Conservation (phyloP, 2,329 filamentous ascomycete genomes). For the Thyridium curvatum region DNA sequence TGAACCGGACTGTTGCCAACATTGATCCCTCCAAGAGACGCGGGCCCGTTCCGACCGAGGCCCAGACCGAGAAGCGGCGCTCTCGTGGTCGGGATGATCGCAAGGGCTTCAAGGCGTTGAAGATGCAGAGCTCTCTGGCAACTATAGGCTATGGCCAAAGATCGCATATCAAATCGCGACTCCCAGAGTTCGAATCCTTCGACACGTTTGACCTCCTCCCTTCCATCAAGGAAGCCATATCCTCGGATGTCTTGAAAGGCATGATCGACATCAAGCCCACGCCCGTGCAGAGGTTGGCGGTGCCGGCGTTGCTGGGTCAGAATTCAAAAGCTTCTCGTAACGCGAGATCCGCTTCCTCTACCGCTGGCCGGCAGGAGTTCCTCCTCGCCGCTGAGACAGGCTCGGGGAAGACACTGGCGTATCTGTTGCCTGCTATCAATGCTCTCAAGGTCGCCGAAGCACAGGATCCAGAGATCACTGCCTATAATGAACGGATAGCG, state of each 20-base stretch:
- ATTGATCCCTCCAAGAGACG: slow-evolving; percentile 16
- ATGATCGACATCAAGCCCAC: slow-evolving; percentile 75
- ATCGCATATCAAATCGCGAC: slow-evolving; percentile 43
- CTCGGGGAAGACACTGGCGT: slow-evolving; percentile 93
- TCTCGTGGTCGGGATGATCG: slow-evolving; percentile 33
- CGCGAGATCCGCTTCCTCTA: slow-evolving; percentile 16
- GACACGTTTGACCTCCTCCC: slow-evolving; percentile 74
- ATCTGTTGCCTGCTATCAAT: slow-evolving; percentile 78
- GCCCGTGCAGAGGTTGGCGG: slow-evolving; percentile 81
- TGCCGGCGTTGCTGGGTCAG: slow-evolving; percentile 70
- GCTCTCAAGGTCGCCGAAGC: slow-evolving; percentile 73
- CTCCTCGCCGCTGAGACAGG: slow-evolving; percentile 93
- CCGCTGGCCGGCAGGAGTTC: slow-evolving; percentile 46
- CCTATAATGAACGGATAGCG: slow-evolving; percentile 48
- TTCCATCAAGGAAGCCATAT: slow-evolving; percentile 62
- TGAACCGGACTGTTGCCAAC: slow-evolving; percentile 47
- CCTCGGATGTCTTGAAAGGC: slow-evolving; percentile 66
- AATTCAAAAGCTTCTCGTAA: slow-evolving; percentile 21
- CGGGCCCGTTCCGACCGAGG: slow-evolving; percentile 8
- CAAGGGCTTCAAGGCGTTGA: slow-evolving; percentile 70
- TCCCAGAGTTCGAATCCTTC: slow-evolving; percentile 68
- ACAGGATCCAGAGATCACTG: slow-evolving; percentile 47
- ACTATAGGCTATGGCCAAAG: slow-evolving; percentile 70
- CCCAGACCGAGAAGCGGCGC: slow-evolving; percentile 13
- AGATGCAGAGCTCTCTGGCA: slow-evolving; percentile 82